phyloP scores from a whole-genome alignment of 257 asterid genomes.

The Vinca minor region DNA sequence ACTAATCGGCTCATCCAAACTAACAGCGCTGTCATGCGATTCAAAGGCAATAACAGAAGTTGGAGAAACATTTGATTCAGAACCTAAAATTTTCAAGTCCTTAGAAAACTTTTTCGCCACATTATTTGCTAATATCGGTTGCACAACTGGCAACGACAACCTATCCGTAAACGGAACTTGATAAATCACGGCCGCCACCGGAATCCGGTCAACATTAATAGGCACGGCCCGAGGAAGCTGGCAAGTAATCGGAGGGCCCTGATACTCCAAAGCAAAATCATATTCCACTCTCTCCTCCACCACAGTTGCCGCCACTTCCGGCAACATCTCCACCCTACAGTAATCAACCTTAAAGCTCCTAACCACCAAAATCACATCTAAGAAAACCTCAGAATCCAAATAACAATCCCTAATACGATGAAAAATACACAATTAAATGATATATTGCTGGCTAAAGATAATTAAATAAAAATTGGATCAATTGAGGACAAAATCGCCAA shows the following conservation, averaged over 20 bases:
- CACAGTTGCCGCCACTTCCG: conserved; percentile 46
- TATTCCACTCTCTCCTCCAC: conserved; percentile 64
- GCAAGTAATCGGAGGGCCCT: conserved; percentile 84
- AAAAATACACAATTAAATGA: too few relatives aligned
- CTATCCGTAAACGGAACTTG: conserved; percentile 49
- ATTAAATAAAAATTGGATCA: too few relatives aligned
- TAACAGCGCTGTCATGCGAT: conserved; percentile 38
- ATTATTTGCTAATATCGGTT: conserved; percentile 61
- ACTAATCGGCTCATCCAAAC: conserved; percentile 54
- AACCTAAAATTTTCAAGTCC: conserved; percentile 45
- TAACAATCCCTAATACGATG: neutral
- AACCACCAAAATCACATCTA: conserved; percentile 1
- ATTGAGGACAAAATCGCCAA: too few relatives aligned
- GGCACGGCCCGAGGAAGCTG: conserved; percentile 94
- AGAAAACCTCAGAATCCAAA: neutral
- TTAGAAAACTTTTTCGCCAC: conserved; percentile 46
- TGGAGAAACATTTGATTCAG: conserved; percentile 75
- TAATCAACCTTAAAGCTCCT: neutral
- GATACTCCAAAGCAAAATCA: conserved; percentile 83
- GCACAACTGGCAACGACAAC: conserved; percentile 73
- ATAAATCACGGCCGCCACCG: conserved; percentile 91
- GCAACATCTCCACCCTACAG: conserved; percentile 38
- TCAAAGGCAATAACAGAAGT: conserved; percentile 91
- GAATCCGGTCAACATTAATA: conserved; percentile 85
- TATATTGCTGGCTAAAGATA: too few relatives aligned